Base-by-base conservation (phyloP, 1,284 basidiomycete genomes). In the Boletus sp. region DNA sequence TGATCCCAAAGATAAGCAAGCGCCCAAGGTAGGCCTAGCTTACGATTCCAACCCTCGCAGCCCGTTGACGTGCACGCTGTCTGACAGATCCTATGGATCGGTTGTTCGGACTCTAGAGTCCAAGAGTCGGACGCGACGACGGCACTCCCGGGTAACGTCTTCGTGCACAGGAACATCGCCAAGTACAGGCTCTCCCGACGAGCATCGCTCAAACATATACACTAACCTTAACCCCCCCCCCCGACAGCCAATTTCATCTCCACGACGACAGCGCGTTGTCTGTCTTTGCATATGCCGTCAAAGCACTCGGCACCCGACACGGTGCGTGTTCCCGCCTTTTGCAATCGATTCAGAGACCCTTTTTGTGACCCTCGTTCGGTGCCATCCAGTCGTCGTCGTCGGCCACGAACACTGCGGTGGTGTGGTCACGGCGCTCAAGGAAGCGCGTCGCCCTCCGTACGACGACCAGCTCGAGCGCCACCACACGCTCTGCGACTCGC, bases 81-180 rank as follows among this genome's bases (percentile, higher is more conserved):
- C 3, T n/a, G 12, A 41, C 5, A 76, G 66, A 53, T 73, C 27
- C 70, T 81, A 44, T 82, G 80, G 80, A 66, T 82, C 41, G 80
- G 77, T 8, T 78, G 76, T 57, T 68, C 72, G 10, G 77, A 78
- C 56, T 75, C 74, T 3, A 66, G 77, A 22, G 69, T 77, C 2
- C 72, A 72, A 7, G 76, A 72, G 49, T 67, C 66, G 2, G 70
- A 74, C 27, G 60, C 69, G 22, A 62, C 62, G 14, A 54, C 48
- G 8, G 55, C 65, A 9, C 60, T 70, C 50, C 78, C 78, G 0
- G 77, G 78, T 43, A 72, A 72, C 42, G 66, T 74, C 46, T 80
- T 80, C 52, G 75, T 74, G 5, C 74, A 76, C 53, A 65, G 74
- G 34, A 78, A 78, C 60, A 70, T 77, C 48, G 75, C 72, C 49